phyloP scores from a whole-genome alignment of 1,139 yeast species.

The Hemisphaericaspora xylanilytica region DNA sequence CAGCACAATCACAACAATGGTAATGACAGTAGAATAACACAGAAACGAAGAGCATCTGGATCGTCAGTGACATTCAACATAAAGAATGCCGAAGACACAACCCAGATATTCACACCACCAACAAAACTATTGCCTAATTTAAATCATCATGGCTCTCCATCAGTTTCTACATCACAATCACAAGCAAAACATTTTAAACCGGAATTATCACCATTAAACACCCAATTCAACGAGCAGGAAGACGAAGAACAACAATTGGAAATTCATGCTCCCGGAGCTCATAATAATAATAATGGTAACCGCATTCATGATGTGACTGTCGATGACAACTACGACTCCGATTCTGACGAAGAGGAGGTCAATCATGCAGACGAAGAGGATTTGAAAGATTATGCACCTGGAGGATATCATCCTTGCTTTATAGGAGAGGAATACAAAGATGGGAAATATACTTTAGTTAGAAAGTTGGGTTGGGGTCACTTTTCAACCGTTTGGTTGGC shows the following conservation, averaged over 20 bases:
- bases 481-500: slow-evolving; percentile 54
- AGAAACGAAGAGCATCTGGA: neutral
- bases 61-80: neutral
- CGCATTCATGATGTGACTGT: too few relatives aligned
- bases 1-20: slow-evolving; percentile 10
- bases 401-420: slow-evolving; percentile 86
- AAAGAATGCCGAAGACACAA: neutral
- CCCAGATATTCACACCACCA: slow-evolving; percentile 10
- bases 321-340: slow-evolving; percentile 45
- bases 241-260: slow-evolving; percentile 9
- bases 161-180: slow-evolving; percentile 27
- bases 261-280: slow-evolving; percentile 14
- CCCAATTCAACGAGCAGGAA: slow-evolving; percentile 24
- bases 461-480: slow-evolving; percentile 66
- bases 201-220: slow-evolving; percentile 35
- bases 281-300: slow-evolving; percentile 19
- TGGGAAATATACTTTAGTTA: slow-evolving; percentile 58
- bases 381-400: slow-evolving; percentile 66
- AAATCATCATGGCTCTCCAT: slow-evolving; percentile 26
- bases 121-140: slow-evolving; percentile 23
- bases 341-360: slow-evolving; percentile 31
- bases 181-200: slow-evolving; percentile 33
- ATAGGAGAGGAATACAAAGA: slow-evolving; percentile 71
- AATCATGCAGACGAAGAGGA: slow-evolving; percentile 63
- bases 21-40: slow-evolving; percentile 3